phyloP scores from a whole-genome alignment of 2,329 filamentous ascomycete species.

The Aspergillus puulaauensis region DNA sequence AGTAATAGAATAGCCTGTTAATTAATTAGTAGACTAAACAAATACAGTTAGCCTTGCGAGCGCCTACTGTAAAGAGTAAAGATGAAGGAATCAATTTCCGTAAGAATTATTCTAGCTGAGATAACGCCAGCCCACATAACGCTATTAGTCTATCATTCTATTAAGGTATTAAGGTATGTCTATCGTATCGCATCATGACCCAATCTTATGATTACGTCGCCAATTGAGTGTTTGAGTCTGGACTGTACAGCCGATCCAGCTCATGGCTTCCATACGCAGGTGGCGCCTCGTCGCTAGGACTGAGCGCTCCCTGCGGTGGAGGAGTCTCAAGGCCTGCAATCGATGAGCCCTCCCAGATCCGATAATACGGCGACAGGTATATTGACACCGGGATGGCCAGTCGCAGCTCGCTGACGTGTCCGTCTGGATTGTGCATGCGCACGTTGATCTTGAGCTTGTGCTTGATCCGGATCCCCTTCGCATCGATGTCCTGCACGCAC shows the following conservation, averaged over 20 bases:
- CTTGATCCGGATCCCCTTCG: background rate
- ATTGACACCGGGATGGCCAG: background rate
- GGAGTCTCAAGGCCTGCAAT: background rate
- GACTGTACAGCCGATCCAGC: background rate
- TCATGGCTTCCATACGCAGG: slow-evolving; percentile 3
- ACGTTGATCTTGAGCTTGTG: background rate
- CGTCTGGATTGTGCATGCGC: slow-evolving; percentile 5
- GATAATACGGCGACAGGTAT: background rate
- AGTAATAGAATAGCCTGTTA: no score
- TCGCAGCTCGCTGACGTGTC: background rate
- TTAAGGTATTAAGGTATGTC: no score
- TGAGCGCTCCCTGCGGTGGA: background rate
- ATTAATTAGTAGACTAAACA: no score
- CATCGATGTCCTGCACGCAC: background rate
- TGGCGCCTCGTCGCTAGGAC: background rate
- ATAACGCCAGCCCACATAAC: background rate
- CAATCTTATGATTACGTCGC: no score
- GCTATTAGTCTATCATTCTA: background rate
- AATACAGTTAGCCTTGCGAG: no score
- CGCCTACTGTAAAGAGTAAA: no score
- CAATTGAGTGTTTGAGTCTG: background rate
- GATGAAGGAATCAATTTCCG: no score
- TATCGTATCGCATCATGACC: no score
- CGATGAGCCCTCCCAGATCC: background rate
- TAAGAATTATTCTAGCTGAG: no score